Evolutionary conservation across 2,329 filamentous ascomycete species (phyloP).

Genomic region (Calycina marina): DNA sequence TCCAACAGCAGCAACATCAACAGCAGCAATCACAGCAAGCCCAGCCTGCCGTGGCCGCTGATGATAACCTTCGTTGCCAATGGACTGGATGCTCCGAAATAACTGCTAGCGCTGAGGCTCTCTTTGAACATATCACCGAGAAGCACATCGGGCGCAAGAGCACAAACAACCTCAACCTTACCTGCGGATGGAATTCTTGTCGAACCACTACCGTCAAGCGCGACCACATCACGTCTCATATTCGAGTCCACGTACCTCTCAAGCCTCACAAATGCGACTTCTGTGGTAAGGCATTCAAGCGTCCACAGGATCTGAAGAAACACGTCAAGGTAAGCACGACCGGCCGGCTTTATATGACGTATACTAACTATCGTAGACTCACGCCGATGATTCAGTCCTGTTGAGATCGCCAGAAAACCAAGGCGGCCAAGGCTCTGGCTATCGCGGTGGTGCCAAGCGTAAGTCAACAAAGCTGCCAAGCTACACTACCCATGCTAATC

Average conservation of each 20-base stretch:
- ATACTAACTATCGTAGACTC: conserved; percentile 44
- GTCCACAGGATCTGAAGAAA: conserved; percentile 97
- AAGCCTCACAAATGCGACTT: conserved; percentile 99
- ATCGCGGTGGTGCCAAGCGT: conserved; percentile 33
- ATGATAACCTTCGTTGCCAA: conserved; percentile 26
- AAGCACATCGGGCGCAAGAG: conserved; percentile 97
- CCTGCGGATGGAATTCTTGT: conserved; percentile 94
- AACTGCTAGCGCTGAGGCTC: conserved; percentile 25
- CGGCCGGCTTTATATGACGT: too few species aligned
- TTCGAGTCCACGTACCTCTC: conserved; percentile 93
- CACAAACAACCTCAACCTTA: conserved; percentile 96
- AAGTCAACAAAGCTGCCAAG: conserved; percentile 16
- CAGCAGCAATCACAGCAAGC: conserved; percentile 1
- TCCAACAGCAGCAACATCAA: not conserved
- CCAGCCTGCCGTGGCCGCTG: conserved; percentile 4
- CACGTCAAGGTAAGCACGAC: conserved; percentile 69
- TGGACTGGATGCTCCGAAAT: conserved; percentile 27
- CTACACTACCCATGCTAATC: conserved; percentile 12
- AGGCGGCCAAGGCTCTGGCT: conserved; percentile 25
- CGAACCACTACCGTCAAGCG: conserved; percentile 95
- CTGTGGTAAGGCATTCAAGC: conserved; percentile 98
- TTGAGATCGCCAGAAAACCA: conserved; percentile 25
- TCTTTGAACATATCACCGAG: conserved; percentile 77
- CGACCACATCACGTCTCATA: conserved; percentile 98
- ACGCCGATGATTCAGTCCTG: conserved; percentile 83